phyloP scores from a whole-genome alignment of 2,329 filamentous ascomycete species.

The Fusarium tuaranense region DNA sequence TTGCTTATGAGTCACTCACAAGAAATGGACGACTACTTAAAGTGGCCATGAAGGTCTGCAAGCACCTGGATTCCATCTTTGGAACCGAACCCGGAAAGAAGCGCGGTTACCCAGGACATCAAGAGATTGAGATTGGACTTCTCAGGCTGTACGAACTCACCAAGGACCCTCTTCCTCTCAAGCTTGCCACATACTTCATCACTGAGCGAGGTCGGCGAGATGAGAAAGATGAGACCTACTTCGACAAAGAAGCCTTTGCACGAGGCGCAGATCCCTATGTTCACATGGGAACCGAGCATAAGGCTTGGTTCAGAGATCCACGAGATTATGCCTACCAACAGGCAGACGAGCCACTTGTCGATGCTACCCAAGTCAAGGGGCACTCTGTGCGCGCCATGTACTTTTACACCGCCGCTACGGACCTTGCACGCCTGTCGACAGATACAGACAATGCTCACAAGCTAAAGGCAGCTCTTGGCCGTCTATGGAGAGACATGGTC shows the following conservation, averaged over 20 bases:
- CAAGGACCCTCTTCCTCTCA: neutral
- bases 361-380: neutral
- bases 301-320: neutral
- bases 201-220: neutral
- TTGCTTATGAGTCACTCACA: neutral
- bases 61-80: neutral
- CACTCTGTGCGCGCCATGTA: conserved; percentile 13
- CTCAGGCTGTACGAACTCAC: conserved; percentile 2
- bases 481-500: conserved; percentile 11
- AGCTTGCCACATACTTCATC: conserved; percentile 10
- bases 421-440: neutral
- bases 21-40: neutral
- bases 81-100: neutral
- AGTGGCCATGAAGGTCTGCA: neutral
- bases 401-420: neutral
- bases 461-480: neutral
- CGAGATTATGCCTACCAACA: conserved; percentile 10
- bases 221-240: conserved; percentile 6
- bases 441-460: neutral
- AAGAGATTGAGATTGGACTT: conserved; percentile 8
- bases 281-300: neutral
- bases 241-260: conserved; percentile 1
- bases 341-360: neutral
- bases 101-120: conserved; percentile 9
- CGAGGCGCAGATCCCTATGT: neutral